Conservation (phyloP, 495 filamentous ascomycete species). For the Talaromyces liani region DNA sequence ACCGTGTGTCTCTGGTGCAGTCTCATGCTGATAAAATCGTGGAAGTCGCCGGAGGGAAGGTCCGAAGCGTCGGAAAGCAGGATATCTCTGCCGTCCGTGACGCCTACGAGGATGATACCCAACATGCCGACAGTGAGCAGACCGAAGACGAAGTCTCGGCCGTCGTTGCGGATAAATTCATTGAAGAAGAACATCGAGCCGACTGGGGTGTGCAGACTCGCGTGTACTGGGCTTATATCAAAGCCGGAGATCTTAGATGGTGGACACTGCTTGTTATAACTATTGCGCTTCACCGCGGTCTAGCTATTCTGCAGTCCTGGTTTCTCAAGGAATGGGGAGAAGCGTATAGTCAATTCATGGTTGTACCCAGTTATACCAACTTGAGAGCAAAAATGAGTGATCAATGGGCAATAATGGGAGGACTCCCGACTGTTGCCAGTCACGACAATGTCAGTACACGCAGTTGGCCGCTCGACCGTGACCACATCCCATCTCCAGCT, state of each 20-base stretch:
- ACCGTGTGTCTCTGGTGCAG: constrained; percentile 63
- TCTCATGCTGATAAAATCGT: constrained; percentile 61
- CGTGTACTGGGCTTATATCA: constrained; percentile 79
- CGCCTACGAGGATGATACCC: constrained; percentile 18
- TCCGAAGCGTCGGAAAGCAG: constrained; percentile 38
- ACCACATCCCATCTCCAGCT: constrained; percentile 53
- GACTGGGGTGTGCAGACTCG: constrained; percentile 65
- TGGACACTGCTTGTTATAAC: constrained; percentile 56
- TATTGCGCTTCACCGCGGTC: constrained; percentile 51
- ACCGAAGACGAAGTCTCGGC: constrained; percentile 36
- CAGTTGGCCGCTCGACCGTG: constrained; percentile 4
- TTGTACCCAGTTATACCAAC: constrained; percentile 10
- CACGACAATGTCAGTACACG: constrained; percentile 34
- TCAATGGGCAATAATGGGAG: background rate
- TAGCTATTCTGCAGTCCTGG: constrained; percentile 59
- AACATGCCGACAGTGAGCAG: constrained; percentile 26
- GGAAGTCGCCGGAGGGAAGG: constrained; percentile 51
- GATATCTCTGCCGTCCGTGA: constrained; percentile 14
- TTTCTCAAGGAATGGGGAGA: constrained; percentile 84
- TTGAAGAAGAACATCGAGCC: constrained; percentile 70
- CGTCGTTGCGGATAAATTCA: constrained; percentile 64
- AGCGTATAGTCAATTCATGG: constrained; percentile 44
- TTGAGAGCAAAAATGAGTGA: constrained; percentile 3
- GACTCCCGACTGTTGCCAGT: background rate
- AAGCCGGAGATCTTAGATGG: constrained; percentile 64